Evolutionary conservation across 305 asterid genomes (phyloP).

Genomic region (Solanum hybrid): DNA sequence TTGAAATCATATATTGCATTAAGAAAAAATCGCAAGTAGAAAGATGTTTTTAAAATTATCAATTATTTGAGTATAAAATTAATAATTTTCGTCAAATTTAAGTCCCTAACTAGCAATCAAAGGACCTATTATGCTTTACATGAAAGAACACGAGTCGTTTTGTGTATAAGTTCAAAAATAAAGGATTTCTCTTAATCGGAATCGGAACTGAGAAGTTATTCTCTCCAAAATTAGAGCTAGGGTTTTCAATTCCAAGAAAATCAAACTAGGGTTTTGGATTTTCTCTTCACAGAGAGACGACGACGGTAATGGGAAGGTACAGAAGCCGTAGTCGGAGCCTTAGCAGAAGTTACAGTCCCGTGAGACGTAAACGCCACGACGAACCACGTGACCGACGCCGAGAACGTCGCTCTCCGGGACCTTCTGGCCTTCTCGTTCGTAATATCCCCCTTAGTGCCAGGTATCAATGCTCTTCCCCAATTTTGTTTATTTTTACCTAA

Average conservation of each 20-base stretch:
- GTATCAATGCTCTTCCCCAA: slow-evolving; percentile 14
- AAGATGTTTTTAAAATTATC: no score
- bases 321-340: slow-evolving; percentile 63
- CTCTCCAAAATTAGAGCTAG: neutral
- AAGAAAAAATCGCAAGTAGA: no score
- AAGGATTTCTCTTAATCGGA: neutral
- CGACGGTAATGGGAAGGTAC: slow-evolving; percentile 46
- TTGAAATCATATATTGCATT: neutral
- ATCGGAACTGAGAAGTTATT: neutral
- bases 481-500: neutral
- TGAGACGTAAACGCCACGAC: slow-evolving; percentile 59
- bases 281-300: neutral
- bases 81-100: neutral
- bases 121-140: neutral
- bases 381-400: slow-evolving; percentile 62
- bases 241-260: neutral
- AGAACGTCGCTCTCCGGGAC: slow-evolving; percentile 71
- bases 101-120: neutral
- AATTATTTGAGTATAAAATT: no score
- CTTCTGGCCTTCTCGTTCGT: slow-evolving; percentile 83
- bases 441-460: slow-evolving; percentile 78
- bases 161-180: neutral
- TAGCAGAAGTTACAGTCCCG: slow-evolving; percentile 44
- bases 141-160: neutral
- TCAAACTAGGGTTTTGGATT: slow-evolving; percentile 16